phyloP scores from a whole-genome alignment of 2,329 filamentous ascomycete species.

The Alternaria arbusti region DNA sequence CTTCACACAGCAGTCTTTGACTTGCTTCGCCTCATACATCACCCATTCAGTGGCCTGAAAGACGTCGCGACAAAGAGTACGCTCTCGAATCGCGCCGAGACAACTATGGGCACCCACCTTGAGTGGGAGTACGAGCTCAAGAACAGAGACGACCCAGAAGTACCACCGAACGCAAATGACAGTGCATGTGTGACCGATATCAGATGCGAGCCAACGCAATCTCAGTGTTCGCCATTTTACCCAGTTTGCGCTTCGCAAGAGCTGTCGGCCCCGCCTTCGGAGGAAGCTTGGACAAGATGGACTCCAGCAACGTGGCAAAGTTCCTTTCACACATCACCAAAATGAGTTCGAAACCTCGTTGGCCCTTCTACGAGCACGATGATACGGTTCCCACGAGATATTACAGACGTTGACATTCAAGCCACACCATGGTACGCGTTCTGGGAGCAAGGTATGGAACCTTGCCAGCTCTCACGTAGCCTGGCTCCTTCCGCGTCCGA shows the following conservation, averaged over 20 bases:
- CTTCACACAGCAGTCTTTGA: conserved; percentile 17
- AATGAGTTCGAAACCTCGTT: neutral
- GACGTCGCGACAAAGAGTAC: neutral
- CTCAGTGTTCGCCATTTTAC: neutral
- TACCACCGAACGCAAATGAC: neutral
- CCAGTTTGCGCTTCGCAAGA: neutral
- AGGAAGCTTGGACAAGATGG: conserved; percentile 1
- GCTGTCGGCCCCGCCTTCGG: neutral
- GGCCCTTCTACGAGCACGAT: neutral
- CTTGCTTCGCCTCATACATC: conserved; percentile 18
- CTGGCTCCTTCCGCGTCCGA: neutral
- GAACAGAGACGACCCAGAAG: neutral
- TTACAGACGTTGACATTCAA: neutral
- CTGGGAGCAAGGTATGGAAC: neutral
- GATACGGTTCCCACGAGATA: neutral
- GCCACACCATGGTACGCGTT: neutral
- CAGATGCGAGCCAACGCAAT: neutral
- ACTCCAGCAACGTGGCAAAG: conserved; percentile 6
- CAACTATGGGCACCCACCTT: conserved; percentile 10
- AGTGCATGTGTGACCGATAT: no score
- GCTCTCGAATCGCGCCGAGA: conserved; percentile 8
- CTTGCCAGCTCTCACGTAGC: neutral
- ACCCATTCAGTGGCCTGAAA: conserved; percentile 13
- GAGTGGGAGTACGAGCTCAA: conserved; percentile 14
- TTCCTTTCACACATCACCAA: neutral